Base-by-base conservation (phyloP, 495 filamentous ascomycete genomes). In the Sphaerosporella brunnea region DNA sequence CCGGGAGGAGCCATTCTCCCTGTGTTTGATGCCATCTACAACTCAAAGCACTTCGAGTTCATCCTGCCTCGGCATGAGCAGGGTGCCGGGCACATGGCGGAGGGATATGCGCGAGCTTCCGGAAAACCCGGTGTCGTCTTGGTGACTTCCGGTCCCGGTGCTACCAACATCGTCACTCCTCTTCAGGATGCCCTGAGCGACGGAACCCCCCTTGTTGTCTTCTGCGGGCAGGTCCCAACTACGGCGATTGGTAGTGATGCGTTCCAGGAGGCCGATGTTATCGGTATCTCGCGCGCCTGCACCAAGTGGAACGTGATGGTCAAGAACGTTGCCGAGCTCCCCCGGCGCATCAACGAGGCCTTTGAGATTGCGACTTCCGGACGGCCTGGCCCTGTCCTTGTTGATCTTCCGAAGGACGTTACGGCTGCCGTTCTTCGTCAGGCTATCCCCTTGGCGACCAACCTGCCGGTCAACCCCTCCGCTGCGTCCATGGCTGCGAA, bases 281-380 rank as follows among this genome's bases (percentile, higher is more conserved):
- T 83, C 35, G 80, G 80, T 53, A 85, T 85, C 57, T 79, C 78
- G 36, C 67, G 80, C 52, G 69, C 80, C 23, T 85, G 80, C 65
- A 85, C 80, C 42, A 85, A 85, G 67, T 85, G 80, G 80, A 85
- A 85, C 51, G 79, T 84, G 26, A 82, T 85, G 80, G 74, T 83
- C 39, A 83, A 81, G 71, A 77, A 74, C 56, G 69, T 82, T 41
- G 80, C 80, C 26, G 80, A 85, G 60, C 63, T 85, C 36, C 80
- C 80, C n/a, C 68, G 75, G 36, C 67, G 80, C 36, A 85, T 85
- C 55, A 84, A 84, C 56, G 80, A 85, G 62, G 80, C 80, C n/a
- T 85, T 85, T 59, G 80, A 85, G 64, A 85, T 85, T 57, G 80
- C 80, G 16, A 84, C 78, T 26, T 75, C 74, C 46, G 80, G 80